These are phyloP conservation scores for Fragaria vesca DNA, from an alignment of 306 rosid genomes.

Conservation along the genomic window DNA sequence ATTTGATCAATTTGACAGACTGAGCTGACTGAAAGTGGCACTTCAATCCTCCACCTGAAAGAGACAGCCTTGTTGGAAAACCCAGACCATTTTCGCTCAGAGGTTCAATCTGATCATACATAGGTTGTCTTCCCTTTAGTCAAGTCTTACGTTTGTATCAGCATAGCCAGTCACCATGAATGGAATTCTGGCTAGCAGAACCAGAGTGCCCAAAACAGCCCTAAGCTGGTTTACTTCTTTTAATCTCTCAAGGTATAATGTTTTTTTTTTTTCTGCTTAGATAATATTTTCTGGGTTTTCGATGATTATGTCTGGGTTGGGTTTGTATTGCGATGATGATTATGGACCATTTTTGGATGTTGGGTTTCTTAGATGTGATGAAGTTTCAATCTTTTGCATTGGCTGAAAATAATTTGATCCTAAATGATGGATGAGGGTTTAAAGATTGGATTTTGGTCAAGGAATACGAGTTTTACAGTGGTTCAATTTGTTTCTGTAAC, in stretches of 20 bases:
- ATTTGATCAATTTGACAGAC: neutral
- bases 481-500: neutral
- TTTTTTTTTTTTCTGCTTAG: neutral
- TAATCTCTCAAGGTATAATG: constrained; percentile 39
- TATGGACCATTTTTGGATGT: neutral
- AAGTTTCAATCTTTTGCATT: constrained; percentile 2
- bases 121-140: neutral
- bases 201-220: constrained; percentile 28
- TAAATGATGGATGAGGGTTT: neutral
- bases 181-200: constrained; percentile 33
- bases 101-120: neutral
- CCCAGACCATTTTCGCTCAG: neutral
- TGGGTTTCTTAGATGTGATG: constrained; percentile 3
- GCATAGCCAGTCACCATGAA: constrained; percentile 33
- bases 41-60: neutral
- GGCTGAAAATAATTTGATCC: neutral
- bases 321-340: neutral
- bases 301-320: constrained; percentile 2
- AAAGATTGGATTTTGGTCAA: constrained; percentile 3
- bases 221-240: constrained; percentile 30
- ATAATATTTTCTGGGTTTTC: neutral
- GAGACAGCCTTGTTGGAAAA: neutral
- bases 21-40: neutral
- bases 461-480: neutral
- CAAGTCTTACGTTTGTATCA: neutral